Conservation (phyloP, 2,329 filamentous ascomycete genomes). For the Trichoderma brevicompactum region DNA sequence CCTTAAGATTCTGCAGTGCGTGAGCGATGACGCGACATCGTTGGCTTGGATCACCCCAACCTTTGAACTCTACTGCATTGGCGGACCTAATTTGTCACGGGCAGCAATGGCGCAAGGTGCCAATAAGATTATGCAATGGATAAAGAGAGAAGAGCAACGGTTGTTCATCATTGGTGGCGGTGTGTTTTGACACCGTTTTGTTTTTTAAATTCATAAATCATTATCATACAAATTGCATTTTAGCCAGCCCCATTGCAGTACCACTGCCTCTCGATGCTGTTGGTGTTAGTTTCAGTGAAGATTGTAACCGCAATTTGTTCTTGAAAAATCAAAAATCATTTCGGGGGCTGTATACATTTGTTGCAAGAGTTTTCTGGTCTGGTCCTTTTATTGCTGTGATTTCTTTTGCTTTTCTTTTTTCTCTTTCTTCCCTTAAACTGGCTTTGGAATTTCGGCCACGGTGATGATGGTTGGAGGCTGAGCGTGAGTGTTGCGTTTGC, state of each 20-base stretch:
- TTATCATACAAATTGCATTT: constrained; percentile 28
- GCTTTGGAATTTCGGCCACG: constrained; percentile 30
- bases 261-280: not conserved
- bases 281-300: not conserved
- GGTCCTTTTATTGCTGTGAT: not conserved
- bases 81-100: constrained; percentile 70
- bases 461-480: constrained; percentile 31
- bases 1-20: constrained; percentile 82
- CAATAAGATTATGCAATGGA: constrained; percentile 90
- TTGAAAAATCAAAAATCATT: not conserved
- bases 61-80: constrained; percentile 96
- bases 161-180: constrained; percentile 98
- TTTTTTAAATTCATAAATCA: constrained; percentile 23
- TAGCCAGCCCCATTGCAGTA: not conserved
- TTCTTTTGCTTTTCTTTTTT: not conserved
- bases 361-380: not conserved
- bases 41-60: constrained; percentile 89
- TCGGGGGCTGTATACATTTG: not conserved
- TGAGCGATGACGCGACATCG: constrained; percentile 74
- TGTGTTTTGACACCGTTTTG: constrained; percentile 60
- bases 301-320: not conserved
- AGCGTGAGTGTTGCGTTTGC: constrained; percentile 17
- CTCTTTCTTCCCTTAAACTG: constrained; percentile 22
- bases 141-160: constrained; percentile 86
- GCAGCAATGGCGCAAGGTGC: constrained; percentile 78